These are phyloP conservation scores for Tolypocladium cylindrosporum DNA, from an alignment of 2,329 filamentous ascomycete genomes.

Conservation along the genomic window DNA sequence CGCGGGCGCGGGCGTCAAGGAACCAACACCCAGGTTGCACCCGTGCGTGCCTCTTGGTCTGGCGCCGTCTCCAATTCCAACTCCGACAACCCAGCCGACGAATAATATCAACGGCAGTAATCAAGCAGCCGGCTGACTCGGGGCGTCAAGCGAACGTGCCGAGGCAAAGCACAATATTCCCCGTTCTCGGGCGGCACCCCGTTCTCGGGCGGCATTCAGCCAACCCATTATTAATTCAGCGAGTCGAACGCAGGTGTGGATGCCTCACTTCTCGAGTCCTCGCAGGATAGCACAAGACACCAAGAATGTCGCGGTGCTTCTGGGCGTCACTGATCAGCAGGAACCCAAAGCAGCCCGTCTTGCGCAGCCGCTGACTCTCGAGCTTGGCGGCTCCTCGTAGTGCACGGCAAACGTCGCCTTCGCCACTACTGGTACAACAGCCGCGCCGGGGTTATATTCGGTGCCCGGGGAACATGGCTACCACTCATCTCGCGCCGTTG, in stretches of 20 bases:
- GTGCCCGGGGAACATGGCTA: background rate
- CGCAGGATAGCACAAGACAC: background rate
- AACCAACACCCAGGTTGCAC: background rate
- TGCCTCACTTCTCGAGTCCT: background rate
- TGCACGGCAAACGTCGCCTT: background rate
- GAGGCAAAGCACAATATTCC: background rate
- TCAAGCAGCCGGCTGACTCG: background rate
- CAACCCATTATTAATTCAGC: background rate
- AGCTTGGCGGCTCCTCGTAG: background rate
- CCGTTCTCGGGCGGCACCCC: background rate
- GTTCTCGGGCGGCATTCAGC: too few relatives aligned
- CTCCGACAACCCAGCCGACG: background rate
- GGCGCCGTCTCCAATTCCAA: background rate
- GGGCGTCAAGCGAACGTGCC: background rate
- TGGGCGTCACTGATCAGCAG: background rate
- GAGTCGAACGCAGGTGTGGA: background rate
- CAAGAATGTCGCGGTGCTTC: background rate
- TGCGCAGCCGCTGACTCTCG: background rate
- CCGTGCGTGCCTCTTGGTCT: background rate
- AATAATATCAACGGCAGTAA: background rate
- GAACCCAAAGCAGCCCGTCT: background rate
- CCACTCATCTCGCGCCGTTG: constrained; percentile 42
- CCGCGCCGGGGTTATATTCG: background rate
- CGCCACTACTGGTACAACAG: background rate
- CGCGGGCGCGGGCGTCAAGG: background rate